Evolutionary conservation across 1,284 basidiomycete genomes (phyloP).

Genomic region (Pisolithus thermaeus): DNA sequence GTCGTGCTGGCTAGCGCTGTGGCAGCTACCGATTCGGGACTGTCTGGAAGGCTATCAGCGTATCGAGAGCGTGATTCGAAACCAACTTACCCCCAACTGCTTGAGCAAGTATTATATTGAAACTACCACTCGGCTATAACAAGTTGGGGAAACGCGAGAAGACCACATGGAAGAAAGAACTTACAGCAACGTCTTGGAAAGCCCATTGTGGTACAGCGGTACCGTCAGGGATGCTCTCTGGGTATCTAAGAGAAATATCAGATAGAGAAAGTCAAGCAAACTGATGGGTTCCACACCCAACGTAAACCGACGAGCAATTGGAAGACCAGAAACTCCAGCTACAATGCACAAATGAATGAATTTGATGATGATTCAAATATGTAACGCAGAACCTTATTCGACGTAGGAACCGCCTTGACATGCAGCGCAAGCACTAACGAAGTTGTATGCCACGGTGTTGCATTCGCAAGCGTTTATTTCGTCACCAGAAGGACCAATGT

Average conservation of each 20-base stretch:
- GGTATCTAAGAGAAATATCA: no score
- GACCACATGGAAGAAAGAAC: background rate
- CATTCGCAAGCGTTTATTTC: conserved; percentile 25
- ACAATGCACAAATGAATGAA: no score
- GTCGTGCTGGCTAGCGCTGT: background rate
- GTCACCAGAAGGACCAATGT: conserved; percentile 16
- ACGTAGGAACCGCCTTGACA: conserved; percentile 24
- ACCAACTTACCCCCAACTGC: conserved; percentile 18
- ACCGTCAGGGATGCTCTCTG: conserved; percentile 16
- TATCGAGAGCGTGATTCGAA: background rate
- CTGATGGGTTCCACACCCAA: conserved; percentile 9
- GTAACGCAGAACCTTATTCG: conserved; percentile 9
- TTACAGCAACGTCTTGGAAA: conserved; percentile 26
- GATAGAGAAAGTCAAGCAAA: background rate
- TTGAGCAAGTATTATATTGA: conserved; percentile 19
- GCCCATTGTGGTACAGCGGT: conserved; percentile 29
- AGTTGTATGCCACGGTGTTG: conserved; percentile 20
- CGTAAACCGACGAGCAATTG: conserved; percentile 21
- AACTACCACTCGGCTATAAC: conserved; percentile 11
- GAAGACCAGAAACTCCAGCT: conserved; percentile 26
- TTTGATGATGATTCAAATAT: background rate
- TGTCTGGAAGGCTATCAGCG: background rate
- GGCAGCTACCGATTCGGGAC: background rate
- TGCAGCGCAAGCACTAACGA: conserved; percentile 28
- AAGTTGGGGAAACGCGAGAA: background rate